phyloP scores from a whole-genome alignment of 2,329 filamentous ascomycete genomes.

The Claviceps purpurea region DNA sequence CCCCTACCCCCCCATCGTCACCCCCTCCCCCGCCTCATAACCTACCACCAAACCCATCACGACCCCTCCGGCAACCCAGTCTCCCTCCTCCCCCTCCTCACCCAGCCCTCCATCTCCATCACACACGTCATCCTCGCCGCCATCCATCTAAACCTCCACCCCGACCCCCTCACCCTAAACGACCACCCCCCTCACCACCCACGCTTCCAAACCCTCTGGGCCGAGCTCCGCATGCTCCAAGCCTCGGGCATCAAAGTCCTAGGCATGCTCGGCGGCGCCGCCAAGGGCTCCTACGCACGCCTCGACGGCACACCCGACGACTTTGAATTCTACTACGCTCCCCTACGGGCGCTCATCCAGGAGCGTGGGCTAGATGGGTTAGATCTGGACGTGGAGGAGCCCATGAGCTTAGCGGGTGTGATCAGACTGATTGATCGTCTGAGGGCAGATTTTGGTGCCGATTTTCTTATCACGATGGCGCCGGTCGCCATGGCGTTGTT shows the following conservation, averaged over 20 bases:
- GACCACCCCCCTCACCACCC: conserved; percentile 57
- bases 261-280: conserved; percentile 79
- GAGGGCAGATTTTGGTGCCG: conserved; percentile 52
- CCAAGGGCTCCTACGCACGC: conserved; percentile 52
- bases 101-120: conserved; percentile 31
- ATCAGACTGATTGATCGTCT: conserved; percentile 55
- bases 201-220: conserved; percentile 62
- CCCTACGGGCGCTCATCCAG: conserved; percentile 52
- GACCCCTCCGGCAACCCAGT: conserved; percentile 29
- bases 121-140: conserved; percentile 83
- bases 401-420: conserved; percentile 52
- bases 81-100: conserved; percentile 39
- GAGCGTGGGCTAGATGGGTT: conserved; percentile 51
- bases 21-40: conserved; percentile 33
- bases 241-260: conserved; percentile 64
- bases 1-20: conserved; percentile 15
- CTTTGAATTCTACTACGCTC: conserved; percentile 64
- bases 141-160: conserved; percentile 63
- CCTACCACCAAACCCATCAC: conserved; percentile 44
- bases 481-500: conserved; percentile 66
- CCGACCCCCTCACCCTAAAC: conserved; percentile 62
- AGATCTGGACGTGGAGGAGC: conserved; percentile 71
- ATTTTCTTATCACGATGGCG: conserved; percentile 67
- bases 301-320: conserved; percentile 41
- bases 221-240: conserved; percentile 60